phyloP scores from a whole-genome alignment of 2,329 filamentous ascomycete species.

The Monosporascus sp. region DNA sequence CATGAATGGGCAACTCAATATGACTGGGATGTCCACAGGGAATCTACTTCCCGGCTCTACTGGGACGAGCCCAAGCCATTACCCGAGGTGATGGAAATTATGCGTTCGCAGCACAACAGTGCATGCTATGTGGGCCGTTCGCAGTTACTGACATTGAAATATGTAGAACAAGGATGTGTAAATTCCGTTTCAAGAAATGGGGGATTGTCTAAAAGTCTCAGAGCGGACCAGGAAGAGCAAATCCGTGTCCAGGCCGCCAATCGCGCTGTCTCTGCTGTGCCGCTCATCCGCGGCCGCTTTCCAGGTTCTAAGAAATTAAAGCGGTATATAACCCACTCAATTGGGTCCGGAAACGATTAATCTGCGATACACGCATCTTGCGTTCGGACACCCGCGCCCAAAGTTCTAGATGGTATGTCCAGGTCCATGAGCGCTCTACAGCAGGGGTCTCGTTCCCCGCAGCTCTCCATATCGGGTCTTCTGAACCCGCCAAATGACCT shows the following conservation, averaged over 20 bases:
- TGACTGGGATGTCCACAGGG: constrained; percentile 13
- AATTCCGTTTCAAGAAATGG: constrained; percentile 7
- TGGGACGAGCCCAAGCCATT: constrained; percentile 14
- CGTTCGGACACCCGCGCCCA: neutral
- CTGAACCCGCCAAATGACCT: neutral
- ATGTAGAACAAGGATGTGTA: neutral
- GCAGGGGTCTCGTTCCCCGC: neutral
- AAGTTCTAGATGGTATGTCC: neutral
- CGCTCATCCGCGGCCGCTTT: constrained; percentile 4
- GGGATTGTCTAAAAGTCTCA: constrained; percentile 17
- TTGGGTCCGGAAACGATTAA: neutral
- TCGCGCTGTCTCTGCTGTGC: neutral
- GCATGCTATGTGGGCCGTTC: neutral
- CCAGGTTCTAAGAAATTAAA: constrained; percentile 5
- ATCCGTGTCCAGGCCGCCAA: constrained; percentile 1
- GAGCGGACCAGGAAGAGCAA: constrained; percentile 13
- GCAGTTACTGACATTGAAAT: neutral
- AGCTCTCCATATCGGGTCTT: neutral
- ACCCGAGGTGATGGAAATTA: constrained; percentile 14
- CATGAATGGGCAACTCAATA: constrained; percentile 8
- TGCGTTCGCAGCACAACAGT: constrained; percentile 12
- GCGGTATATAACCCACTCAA: neutral
- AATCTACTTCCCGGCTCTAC: constrained; percentile 13
- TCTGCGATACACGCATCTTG: neutral
- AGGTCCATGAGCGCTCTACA: neutral